These are phyloP conservation scores for Aspergillus sp. DNA, from an alignment of 2,329 filamentous ascomycete species.

Conservation along the genomic window DNA sequence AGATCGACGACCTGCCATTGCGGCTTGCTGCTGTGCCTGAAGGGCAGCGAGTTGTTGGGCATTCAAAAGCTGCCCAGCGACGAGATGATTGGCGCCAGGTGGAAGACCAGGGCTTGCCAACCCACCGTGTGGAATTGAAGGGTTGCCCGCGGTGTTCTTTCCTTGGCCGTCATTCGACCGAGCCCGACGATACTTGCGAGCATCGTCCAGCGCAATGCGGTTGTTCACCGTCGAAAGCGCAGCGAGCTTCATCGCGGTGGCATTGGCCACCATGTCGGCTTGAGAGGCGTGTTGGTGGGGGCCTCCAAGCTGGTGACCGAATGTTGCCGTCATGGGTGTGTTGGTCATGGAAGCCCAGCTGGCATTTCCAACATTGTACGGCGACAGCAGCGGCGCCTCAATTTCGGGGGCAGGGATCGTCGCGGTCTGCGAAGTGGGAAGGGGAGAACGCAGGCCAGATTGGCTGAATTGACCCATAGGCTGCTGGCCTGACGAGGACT, in stretches of 20 bases:
- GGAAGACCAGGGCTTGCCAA: slow-evolving; percentile 65
- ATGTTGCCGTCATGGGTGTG: slow-evolving; percentile 91
- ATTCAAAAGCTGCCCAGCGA: slow-evolving; percentile 84
- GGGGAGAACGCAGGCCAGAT: slow-evolving; percentile 78
- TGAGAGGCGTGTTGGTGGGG: slow-evolving; percentile 60
- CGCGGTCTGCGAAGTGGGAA: slow-evolving; percentile 82
- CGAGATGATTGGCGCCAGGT: slow-evolving; percentile 73
- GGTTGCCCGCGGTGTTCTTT: slow-evolving; percentile 44
- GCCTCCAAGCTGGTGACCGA: slow-evolving; percentile 60
- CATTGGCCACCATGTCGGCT: slow-evolving; percentile 97
- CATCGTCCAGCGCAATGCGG: slow-evolving; percentile 93
- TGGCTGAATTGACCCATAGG: slow-evolving; percentile 95
- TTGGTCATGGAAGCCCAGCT: slow-evolving; percentile 99
- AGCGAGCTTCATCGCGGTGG: slow-evolving; percentile 97
- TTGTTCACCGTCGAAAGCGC: slow-evolving; percentile 98
- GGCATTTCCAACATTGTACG: slow-evolving; percentile 74
- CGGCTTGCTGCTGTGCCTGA: slow-evolving; percentile 67
- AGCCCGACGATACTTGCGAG: slow-evolving; percentile 90
- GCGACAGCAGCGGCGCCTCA: slow-evolving; percentile 84
- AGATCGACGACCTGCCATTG: slow-evolving; percentile 71
- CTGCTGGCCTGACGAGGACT: slow-evolving; percentile 75
- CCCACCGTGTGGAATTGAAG: slow-evolving; percentile 66
- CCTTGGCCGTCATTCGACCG: slow-evolving; percentile 78
- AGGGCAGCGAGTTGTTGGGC: slow-evolving; percentile 83
- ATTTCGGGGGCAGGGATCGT: slow-evolving; percentile 75